These are phyloP conservation scores for Craterostigma plantagineum DNA, from an alignment of 257 asterid genomes.

Conservation along the genomic window DNA sequence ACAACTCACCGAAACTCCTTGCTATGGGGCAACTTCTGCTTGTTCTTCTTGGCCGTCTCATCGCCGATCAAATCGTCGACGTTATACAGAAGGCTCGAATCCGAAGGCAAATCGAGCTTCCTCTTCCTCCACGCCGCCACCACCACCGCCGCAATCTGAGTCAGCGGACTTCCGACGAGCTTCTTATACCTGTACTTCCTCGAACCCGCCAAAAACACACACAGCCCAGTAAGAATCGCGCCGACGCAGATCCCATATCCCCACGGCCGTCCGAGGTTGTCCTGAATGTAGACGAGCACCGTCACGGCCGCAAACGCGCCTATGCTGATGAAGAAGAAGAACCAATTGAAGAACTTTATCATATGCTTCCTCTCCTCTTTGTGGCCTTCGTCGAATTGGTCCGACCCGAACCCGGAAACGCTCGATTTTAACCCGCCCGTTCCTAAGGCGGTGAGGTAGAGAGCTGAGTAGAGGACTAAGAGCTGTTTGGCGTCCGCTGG, in stretches of 20 bases:
- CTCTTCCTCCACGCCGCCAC: constrained; percentile 47
- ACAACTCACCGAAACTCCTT: no score
- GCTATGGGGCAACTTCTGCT: constrained; percentile 12
- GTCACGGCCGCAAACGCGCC: constrained; percentile 78
- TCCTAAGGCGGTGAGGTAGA: constrained; percentile 72
- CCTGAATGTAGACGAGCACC: constrained; percentile 71
- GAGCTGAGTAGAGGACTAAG: constrained; percentile 49
- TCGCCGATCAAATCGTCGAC: constrained; percentile 33
- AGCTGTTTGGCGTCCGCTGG: constrained; percentile 53
- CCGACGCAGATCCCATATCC: constrained; percentile 66
- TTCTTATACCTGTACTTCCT: constrained; percentile 55
- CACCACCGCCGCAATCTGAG: constrained; percentile 59
- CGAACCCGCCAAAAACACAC: constrained; percentile 45
- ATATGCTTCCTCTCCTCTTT: constrained; percentile 62
- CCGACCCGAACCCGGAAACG: constrained; percentile 76
- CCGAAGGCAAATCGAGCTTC: constrained; percentile 32
- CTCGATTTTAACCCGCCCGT: constrained; percentile 93
- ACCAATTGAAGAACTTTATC: constrained; percentile 70
- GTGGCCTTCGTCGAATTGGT: constrained; percentile 77
- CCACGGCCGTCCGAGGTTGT: constrained; percentile 49
- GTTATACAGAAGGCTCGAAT: constrained; percentile 23
- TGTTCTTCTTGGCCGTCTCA: constrained; percentile 43
- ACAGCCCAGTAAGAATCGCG: constrained; percentile 39
- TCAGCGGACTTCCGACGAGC: constrained; percentile 55
- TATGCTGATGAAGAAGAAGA: constrained; percentile 82